Evolutionary conservation across 148 eudicot genomes (phyloP).

Genomic region (Vaccinium myrtillus): DNA sequence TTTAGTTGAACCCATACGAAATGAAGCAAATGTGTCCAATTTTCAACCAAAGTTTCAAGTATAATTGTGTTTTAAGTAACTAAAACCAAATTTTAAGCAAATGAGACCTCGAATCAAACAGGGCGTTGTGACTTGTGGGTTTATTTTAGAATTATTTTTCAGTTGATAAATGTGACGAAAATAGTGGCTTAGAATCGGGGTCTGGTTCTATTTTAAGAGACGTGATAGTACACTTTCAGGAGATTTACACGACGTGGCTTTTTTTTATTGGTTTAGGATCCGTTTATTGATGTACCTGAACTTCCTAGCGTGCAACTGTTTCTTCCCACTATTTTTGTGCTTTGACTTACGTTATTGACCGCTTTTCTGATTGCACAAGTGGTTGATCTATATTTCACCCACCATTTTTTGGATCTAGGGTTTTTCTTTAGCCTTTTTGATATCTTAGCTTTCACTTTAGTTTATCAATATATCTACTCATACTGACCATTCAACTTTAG

Average conservation of each 20-base stretch:
- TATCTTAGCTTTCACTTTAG: too few relatives aligned
- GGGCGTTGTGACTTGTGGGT: neutral
- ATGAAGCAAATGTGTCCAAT: neutral
- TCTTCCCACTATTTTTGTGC: neutral
- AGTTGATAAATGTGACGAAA: neutral
- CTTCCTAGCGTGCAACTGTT: neutral
- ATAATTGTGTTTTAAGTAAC: neutral
- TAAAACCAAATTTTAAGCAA: neutral
- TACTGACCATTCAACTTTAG: too few relatives aligned
- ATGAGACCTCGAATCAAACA: neutral
- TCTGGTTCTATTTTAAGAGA: neutral
- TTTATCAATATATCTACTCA: too few relatives aligned
- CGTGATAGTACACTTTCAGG: neutral
- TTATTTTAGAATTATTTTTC: neutral
- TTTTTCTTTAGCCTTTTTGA: neutral
- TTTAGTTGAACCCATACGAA: neutral
- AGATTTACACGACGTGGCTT: neutral
- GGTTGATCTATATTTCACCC: neutral
- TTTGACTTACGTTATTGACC: neutral
- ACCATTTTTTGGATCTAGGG: neutral
- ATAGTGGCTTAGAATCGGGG: neutral
- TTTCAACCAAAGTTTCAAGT: neutral
- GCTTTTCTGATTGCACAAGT: neutral
- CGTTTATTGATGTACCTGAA: neutral
- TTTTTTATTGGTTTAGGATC: neutral